Conservation (phyloP, 805 yeast species). For the Lipomyces sp. region DNA sequence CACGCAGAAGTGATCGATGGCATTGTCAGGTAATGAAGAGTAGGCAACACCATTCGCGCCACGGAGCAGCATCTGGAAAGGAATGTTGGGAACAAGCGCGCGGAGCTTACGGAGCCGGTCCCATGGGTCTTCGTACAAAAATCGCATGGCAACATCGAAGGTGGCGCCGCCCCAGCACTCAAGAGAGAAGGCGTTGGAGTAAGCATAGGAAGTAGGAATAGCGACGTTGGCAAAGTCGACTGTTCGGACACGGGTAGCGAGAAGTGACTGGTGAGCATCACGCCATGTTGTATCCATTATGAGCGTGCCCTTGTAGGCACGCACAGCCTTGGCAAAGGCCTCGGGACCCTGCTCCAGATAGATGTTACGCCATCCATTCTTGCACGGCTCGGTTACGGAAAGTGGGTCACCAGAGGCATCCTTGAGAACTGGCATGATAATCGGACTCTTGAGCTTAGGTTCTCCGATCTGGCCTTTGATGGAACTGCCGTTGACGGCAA, state of each 20-base stretch:
- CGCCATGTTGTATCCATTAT: conserved; percentile 99
- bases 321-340: conserved; percentile 84
- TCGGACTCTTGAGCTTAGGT: conserved; percentile 80
- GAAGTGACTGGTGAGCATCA: conserved; percentile 97
- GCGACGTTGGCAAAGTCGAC: conserved; percentile 90
- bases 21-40: conserved; percentile 96
- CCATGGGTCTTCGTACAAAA: conserved; percentile 99
- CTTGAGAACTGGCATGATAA: conserved; percentile 73
- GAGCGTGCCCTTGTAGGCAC: conserved; percentile 82
- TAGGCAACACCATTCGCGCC: conserved; percentile 99
- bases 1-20: conserved; percentile 93
- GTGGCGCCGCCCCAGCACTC: conserved; percentile 99
- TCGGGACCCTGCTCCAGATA: conserved; percentile 85
- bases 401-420: conserved; percentile 66
- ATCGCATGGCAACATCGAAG: conserved; percentile 97
- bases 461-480: conserved; percentile 93
- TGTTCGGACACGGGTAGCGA: conserved; percentile 97
- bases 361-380: conserved; percentile 91
- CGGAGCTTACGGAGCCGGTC: conserved; percentile 87
- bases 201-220: conserved; percentile 88
- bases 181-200: conserved; percentile 87
- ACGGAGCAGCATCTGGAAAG: conserved; percentile 98
- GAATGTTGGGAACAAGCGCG: conserved; percentile 92
- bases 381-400: conserved; percentile 62
- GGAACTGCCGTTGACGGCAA: conserved; percentile 94